Evolutionary conservation across 768 basidiomycete species (phyloP).

Genomic region (Gloeophyllum trabeum): DNA sequence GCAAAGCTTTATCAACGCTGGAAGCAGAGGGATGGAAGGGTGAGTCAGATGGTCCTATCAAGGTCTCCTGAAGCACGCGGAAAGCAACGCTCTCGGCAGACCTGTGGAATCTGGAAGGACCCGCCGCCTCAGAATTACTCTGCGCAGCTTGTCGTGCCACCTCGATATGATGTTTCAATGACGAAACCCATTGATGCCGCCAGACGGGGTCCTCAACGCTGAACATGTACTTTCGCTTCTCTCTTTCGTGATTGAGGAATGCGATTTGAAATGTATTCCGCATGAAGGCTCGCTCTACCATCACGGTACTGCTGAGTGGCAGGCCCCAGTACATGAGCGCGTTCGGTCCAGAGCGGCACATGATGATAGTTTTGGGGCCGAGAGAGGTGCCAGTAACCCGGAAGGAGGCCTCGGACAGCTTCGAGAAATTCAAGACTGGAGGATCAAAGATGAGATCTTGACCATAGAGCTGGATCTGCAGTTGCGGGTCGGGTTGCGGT

Average conservation of each 20-base stretch:
- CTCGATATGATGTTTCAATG: slow-evolving; percentile 59
- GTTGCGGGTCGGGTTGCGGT: slow-evolving; percentile 71
- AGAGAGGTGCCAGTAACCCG: slow-evolving; percentile 80
- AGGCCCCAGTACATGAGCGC: slow-evolving; percentile 76
- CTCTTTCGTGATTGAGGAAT: slow-evolving; percentile 55
- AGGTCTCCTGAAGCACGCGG: slow-evolving; percentile 73
- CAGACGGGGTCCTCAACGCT: slow-evolving; percentile 75
- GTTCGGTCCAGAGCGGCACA: slow-evolving; percentile 76
- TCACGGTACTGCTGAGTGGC: slow-evolving; percentile 65
- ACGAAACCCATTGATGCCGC: slow-evolving; percentile 63
- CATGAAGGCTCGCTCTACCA: slow-evolving; percentile 92
- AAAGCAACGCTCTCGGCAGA: slow-evolving; percentile 74
- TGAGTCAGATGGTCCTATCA: slow-evolving; percentile 39
- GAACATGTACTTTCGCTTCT: slow-evolving; percentile 89
- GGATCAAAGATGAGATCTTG: slow-evolving; percentile 88
- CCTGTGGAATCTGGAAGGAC: slow-evolving; percentile 34
- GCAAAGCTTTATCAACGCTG: slow-evolving; percentile 21
- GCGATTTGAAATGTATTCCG: slow-evolving; percentile 91
- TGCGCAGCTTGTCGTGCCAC: slow-evolving; percentile 21
- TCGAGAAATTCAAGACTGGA: slow-evolving; percentile 66
- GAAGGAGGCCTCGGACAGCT: slow-evolving; percentile 78
- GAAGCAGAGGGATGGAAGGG: slow-evolving; percentile 12
- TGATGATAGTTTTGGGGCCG: slow-evolving; percentile 72
- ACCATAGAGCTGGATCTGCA: slow-evolving; percentile 77
- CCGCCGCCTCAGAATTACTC: slow-evolving; percentile 15